Evolutionary conservation across 805 yeast species (phyloP).

Genomic region (Starmerella lactis-condensi): DNA sequence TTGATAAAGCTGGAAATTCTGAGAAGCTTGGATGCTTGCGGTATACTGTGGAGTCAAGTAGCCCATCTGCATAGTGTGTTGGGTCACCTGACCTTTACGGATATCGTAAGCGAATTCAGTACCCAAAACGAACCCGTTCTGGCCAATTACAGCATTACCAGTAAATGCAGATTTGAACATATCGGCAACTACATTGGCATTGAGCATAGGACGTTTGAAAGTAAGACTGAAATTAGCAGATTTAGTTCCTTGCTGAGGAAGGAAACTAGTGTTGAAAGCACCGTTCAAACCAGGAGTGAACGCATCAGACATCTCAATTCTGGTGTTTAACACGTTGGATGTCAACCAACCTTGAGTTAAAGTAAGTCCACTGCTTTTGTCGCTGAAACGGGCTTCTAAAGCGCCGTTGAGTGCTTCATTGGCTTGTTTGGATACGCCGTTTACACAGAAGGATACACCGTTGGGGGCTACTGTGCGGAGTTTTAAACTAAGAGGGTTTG

Average conservation of each 20-base stretch:
- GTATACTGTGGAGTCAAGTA: constrained; percentile 79
- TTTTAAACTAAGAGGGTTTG: constrained; percentile 69
- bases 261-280: constrained; percentile 69
- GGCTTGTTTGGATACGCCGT: constrained; percentile 68
- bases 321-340: constrained; percentile 77
- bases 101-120: constrained; percentile 95
- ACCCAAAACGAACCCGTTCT: constrained; percentile 93
- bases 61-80: constrained; percentile 85
- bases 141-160: constrained; percentile 88
- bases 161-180: constrained; percentile 90
- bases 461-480: constrained; percentile 88
- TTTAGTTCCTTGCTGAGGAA: constrained; percentile 64
- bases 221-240: constrained; percentile 76
- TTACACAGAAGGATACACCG: constrained; percentile 85
- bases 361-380: constrained; percentile 80
- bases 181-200: constrained; percentile 89
- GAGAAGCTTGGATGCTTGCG: constrained; percentile 66
- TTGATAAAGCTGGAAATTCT: constrained; percentile 42
- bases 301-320: constrained; percentile 78
- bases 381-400: constrained; percentile 80
- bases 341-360: constrained; percentile 97
- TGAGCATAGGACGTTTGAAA: constrained; percentile 82
- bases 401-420: constrained; percentile 72
- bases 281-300: constrained; percentile 90
- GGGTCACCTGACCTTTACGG: constrained; percentile 76